phyloP scores from a whole-genome alignment of 345 rosid species.

The Salix caprea region DNA sequence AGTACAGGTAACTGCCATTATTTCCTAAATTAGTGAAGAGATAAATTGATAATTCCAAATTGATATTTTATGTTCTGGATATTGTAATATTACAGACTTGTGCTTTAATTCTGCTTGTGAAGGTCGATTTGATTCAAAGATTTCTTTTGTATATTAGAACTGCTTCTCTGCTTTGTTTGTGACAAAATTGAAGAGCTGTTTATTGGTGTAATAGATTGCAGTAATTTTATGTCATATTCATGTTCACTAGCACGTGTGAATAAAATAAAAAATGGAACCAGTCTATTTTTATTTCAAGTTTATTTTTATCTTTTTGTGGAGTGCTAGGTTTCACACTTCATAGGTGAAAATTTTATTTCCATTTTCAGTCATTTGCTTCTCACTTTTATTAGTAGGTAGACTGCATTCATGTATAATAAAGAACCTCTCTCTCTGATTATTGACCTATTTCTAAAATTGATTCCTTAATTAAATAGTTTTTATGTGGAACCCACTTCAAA shows the following conservation, averaged over 20 bases:
- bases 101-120: background rate
- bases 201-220: background rate
- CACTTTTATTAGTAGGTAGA: background rate
- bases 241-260: background rate
- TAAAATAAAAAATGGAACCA: background rate
- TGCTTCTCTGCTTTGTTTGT: background rate
- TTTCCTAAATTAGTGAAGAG: background rate
- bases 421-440: background rate
- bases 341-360: background rate
- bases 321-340: background rate
- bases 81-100: background rate
- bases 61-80: background rate
- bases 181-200: background rate
- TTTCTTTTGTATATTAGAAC: background rate
- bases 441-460: background rate
- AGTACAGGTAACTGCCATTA: constrained; percentile 48
- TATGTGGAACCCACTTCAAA: background rate
- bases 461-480: background rate
- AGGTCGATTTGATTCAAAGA: background rate
- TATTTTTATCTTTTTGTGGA: background rate
- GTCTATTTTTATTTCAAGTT: background rate
- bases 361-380: background rate
- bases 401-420: background rate
- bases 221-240: background rate
- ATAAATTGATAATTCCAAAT: background rate